These are phyloP conservation scores for Sphenostylis stenocarpa DNA, from an alignment of 306 rosid genomes.

Conservation along the genomic window DNA sequence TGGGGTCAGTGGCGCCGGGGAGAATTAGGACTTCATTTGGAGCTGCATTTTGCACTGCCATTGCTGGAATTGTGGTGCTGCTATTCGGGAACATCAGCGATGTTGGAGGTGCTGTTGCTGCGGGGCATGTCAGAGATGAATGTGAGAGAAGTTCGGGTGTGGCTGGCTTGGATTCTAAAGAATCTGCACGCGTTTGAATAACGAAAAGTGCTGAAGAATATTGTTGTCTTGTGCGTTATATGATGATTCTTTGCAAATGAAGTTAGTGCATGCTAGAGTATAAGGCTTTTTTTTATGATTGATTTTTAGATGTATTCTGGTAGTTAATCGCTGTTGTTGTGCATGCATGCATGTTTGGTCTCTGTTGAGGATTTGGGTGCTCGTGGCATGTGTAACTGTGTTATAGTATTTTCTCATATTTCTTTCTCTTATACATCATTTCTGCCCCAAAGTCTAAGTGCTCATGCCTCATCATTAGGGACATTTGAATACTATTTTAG, in stretches of 20 bases:
- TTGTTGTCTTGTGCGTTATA: constrained; percentile 24
- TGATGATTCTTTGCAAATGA: constrained; percentile 44
- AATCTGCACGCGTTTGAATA: constrained; percentile 31
- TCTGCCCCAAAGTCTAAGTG: too few species aligned
- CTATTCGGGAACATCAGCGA: constrained; percentile 70
- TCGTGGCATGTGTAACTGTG: constrained; percentile 38
- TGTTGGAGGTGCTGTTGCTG: constrained; percentile 67
- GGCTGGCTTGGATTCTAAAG: constrained; percentile 38
- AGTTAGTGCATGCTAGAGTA: constrained; percentile 42
- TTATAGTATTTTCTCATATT: constrained; percentile 40
- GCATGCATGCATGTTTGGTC: constrained; percentile 21
- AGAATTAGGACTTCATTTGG: constrained; percentile 50
- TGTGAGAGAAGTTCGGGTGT: constrained; percentile 43
- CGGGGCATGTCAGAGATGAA: constrained; percentile 61
- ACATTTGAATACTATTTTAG: too few species aligned
- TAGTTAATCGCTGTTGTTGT: constrained; percentile 20
- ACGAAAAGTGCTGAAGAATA: not conserved
- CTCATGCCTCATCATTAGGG: too few species aligned
- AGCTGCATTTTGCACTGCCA: constrained; percentile 54
- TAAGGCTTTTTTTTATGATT: constrained; percentile 38
- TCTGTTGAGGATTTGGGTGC: constrained; percentile 36
- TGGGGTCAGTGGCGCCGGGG: constrained; percentile 49
- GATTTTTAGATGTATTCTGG: constrained; percentile 36
- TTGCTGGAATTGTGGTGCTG: constrained; percentile 51
- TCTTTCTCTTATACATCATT: constrained; percentile 30